Conservation (phyloP, 1,139 yeast species). For the Zygosaccharomyces pseudobailii region DNA sequence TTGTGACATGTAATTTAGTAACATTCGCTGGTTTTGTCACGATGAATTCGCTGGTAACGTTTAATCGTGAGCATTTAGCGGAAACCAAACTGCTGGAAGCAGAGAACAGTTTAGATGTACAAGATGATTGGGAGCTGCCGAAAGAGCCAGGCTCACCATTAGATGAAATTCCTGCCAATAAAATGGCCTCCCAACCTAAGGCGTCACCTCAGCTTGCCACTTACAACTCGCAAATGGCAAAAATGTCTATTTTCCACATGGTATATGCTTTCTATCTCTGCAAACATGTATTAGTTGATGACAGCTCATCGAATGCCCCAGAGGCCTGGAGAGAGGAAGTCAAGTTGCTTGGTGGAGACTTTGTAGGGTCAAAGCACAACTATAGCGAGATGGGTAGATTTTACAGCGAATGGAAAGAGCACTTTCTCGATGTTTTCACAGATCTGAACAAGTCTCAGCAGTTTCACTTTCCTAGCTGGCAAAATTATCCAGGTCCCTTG, state of each 20-base stretch:
- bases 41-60: constrained; percentile 23
- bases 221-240: constrained; percentile 20
- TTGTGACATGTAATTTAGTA: constrained; percentile 32
- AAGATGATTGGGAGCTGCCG: not conserved
- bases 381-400: constrained; percentile 13
- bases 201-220: constrained; percentile 9
- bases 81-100: constrained; percentile 8
- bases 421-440: constrained; percentile 13
- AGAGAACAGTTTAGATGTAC: constrained; percentile 1
- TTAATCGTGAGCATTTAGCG: constrained; percentile 15
- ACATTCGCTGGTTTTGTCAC: constrained; percentile 31
- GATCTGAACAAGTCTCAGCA: constrained; percentile 20
- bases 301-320: not conserved
- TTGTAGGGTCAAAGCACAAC: not conserved
- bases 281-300: constrained; percentile 14
- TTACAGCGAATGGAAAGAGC: constrained; percentile 25
- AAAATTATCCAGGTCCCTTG: constrained; percentile 19
- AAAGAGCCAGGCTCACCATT: constrained; percentile 3
- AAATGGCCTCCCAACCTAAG: constrained; percentile 2
- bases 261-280: constrained; percentile 27
- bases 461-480: constrained; percentile 28
- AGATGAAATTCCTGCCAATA: constrained; percentile 1
- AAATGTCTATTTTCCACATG: constrained; percentile 30
- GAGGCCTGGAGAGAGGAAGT: constrained; percentile 13
- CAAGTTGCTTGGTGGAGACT: not conserved